Evolutionary conservation across 108 stramenopile genomes (phyloP), one percentile per base, ranked within the genome.

Genomic region (Cyclotella choctawhatcheeana): DNA sequence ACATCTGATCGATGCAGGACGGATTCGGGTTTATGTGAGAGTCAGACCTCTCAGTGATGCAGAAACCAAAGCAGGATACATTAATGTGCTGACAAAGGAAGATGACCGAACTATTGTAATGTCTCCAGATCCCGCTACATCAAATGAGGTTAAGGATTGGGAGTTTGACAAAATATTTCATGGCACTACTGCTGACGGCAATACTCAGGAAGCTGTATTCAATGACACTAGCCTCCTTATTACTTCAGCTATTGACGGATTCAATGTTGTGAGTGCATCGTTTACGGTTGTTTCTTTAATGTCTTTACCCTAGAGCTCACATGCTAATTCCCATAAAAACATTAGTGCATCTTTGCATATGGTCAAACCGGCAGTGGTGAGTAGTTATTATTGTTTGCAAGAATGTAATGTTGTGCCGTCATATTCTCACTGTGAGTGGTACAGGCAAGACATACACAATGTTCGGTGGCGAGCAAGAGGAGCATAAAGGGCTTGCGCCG

Each of bases 361-460:
- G 84, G 84, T 17, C 66, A 79, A 58, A 66, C 64, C 53, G 73
- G 55, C 24, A 21, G 20, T 27, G 55, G 50, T 51, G n/a, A 7
- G 50, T 17, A 7, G 50, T 65, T 40, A 40, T 40, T 40, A 40
- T 40, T 8, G 6, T 40, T 40, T 40, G n/a, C n/a, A n/a, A n/a
- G n/a, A n/a, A n/a, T 40, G 8, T 40, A 12, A 65, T 13, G 64
- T 31, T 14, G 3, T 21, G 18, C 17, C 50, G 5, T 29, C 5
- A 58, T 58, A 58, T 58, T 58, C 10, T 17, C 33, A 51, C 33
- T 24, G 29, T 48, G n/a, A n/a, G n/a, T 0, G 66, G 59, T 37
- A 13, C 25, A 53, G 72, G 73, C 4, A 74, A 96, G 80, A 96
- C 94, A 13, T 89, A 77, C 61, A 96, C 94, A 7, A 96, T 94